Evolutionary conservation across 306 rosid species (phyloP), one percentile per base, ranked within the genome.

Genomic region (Prunus salicina): DNA sequence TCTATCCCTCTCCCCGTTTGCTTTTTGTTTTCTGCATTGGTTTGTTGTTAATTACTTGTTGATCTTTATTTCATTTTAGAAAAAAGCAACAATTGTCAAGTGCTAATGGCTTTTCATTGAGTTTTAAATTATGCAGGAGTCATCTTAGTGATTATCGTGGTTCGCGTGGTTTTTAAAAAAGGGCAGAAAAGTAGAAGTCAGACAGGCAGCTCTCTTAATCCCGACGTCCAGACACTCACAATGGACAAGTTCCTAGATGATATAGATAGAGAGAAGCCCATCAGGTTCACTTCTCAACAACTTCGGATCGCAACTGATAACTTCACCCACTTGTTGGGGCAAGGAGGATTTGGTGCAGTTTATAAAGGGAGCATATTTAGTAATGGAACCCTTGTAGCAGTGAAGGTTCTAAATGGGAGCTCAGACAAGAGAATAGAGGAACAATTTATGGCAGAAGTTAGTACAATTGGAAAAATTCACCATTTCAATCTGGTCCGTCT

Each of bases 401-500:
- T 84, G 50, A 88, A 88, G 79, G 88, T 84, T 75, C 50, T 85
- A 15, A 22, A 64, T 3, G 82, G 74, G 0, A 73, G 27, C 47
- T 73, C 81, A 0, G 67, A 81, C 24, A 81, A 64, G 77, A 71
- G 24, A 76, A 80, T 86, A 0, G 83, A 87, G 18, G 76, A 77
- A 28, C 79, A 82, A 43, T 82, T 82, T 64, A 82, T 64, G 83
- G 83, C 77, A 3, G 83, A 82, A 67, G 83, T 78, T 10, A 15
- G 86, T 18, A 73, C 82, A 8, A 73, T 82, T 6, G 79, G 79
- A 13, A 68, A 72, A 79, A 61, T 69, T 41, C 82, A 77, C 41
- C 91, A 87, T 45, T 75, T 85, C 60, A 87, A 82, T 75, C 79
- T 87, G 0, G 91, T 87, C 13, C 15, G 63, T 28, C 81, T 87